phyloP scores from a whole-genome alignment of 2,329 filamentous ascomycete genomes.

The Reticulascus tulasneorum region DNA sequence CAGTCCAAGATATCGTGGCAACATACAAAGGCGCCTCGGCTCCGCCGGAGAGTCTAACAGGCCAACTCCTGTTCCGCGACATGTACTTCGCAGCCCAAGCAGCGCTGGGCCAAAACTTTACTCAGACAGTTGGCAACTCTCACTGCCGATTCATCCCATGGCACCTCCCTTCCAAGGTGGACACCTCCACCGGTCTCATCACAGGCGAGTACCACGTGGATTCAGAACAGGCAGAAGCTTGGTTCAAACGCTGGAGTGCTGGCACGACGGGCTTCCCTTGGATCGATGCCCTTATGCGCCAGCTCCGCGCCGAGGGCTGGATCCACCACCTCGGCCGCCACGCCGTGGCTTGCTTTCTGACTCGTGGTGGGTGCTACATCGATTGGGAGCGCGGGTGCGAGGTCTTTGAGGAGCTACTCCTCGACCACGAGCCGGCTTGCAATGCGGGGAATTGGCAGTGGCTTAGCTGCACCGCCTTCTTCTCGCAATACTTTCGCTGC shows the following conservation, averaged over 20 bases:
- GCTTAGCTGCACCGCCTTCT: constrained; percentile 73
- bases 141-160: constrained; percentile 73
- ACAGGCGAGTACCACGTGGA: constrained; percentile 64
- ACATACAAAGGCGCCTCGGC: constrained; percentile 52
- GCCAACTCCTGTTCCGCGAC: constrained; percentile 72
- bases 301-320: constrained; percentile 69
- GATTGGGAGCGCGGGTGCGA: constrained; percentile 76
- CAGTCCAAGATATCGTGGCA: constrained; percentile 58
- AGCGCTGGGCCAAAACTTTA: constrained; percentile 59
- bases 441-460: constrained; percentile 78
- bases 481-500: constrained; percentile 65
- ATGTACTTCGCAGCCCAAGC: constrained; percentile 83
- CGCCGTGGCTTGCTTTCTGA: constrained; percentile 77
- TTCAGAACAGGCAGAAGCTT: constrained; percentile 55
- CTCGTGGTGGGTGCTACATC: constrained; percentile 72
- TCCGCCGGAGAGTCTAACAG: constrained; percentile 66
- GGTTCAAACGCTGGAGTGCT: constrained; percentile 65
- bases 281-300: constrained; percentile 78
- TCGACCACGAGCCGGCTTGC: constrained; percentile 72
- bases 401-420: constrained; percentile 71
- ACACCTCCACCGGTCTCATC: constrained; percentile 37
- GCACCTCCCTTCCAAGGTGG: constrained; percentile 64
- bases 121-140: constrained; percentile 61
- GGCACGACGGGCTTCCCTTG: constrained; percentile 73
- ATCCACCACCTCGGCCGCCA: constrained; percentile 76